These are phyloP conservation scores for Fusarium coffeatum DNA, from an alignment of 2,329 filamentous ascomycete species.

Conservation along the genomic window DNA sequence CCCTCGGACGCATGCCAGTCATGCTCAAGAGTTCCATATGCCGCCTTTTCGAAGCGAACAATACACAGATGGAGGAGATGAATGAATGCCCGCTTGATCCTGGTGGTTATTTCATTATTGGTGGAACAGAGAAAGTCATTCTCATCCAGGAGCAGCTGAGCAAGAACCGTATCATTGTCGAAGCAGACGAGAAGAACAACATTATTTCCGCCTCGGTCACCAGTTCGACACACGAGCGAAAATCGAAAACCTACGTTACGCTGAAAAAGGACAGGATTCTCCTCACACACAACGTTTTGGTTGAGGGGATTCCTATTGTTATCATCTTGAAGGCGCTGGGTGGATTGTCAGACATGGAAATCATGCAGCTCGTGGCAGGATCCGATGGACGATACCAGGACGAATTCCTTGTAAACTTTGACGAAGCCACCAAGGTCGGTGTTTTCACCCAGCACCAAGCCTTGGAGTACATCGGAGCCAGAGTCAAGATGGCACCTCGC, in stretches of 20 bases:
- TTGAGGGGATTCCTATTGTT: constrained; percentile 94
- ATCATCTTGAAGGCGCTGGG: constrained; percentile 94
- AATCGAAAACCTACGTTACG: constrained; percentile 96
- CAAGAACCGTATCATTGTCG: constrained; percentile 98
- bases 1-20: constrained; percentile 91
- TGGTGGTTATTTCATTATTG: constrained; percentile 97
- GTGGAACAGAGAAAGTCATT: constrained; percentile 98
- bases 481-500: constrained; percentile 87
- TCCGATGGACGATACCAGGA: constrained; percentile 91
- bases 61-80: constrained; percentile 88
- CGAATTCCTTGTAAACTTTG: constrained; percentile 94
- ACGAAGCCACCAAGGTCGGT: constrained; percentile 84
- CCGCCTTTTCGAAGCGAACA: constrained; percentile 83
- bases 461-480: constrained; percentile 87
- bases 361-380: constrained; percentile 89
- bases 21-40: constrained; percentile 98
- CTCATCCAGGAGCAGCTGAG: constrained; percentile 98
- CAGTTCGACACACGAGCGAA: constrained; percentile 96
- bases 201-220: constrained; percentile 96
- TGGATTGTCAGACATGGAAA: constrained; percentile 93
- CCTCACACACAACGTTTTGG: constrained; percentile 91
- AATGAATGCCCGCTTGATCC: constrained; percentile 97
- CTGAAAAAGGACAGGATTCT: constrained; percentile 93
- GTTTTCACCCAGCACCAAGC: constrained; percentile 96
- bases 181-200: constrained; percentile 90